Percentiles rank a stretch among this genome's conserved stretches.
phyloP scores from a whole-genome alignment of 2,329 filamentous ascomycete species.

The Stemphylium vesicarium region DNA sequence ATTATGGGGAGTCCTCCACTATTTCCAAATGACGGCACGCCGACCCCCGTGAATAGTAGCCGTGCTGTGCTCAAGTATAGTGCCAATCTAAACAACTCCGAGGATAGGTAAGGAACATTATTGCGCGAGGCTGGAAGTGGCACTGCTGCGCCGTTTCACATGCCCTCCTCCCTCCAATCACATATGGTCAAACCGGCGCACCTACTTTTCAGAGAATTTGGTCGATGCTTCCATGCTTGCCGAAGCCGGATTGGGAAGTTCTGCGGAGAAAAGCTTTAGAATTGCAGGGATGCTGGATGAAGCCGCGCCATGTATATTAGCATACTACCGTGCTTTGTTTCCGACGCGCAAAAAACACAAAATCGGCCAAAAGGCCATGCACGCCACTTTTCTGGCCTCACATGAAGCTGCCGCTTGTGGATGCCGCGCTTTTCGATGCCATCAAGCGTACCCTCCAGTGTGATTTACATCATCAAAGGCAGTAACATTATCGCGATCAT shows the following conservation, averaged over 20 bases:
- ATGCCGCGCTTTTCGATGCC: no score
- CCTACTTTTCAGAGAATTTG: no score
- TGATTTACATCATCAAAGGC: no score
- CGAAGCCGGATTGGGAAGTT: neutral
- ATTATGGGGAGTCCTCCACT: neutral
- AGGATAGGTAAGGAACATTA: no score
- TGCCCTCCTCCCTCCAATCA: neutral
- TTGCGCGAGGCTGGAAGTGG: neutral
- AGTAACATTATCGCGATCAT: no score
- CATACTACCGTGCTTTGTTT: slow-evolving; percentile 4
- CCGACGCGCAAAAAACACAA: neutral
- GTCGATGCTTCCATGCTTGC: no score
- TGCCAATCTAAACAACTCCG: neutral
- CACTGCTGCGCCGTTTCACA: neutral
- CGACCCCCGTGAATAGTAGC: neutral
- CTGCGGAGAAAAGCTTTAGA: neutral
- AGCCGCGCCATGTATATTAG: slow-evolving; percentile 3
- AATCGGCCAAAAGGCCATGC: neutral
- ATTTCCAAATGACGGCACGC: neutral
- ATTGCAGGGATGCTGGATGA: neutral
- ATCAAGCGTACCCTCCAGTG: no score
- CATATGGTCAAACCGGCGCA: no score
- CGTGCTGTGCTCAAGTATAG: neutral
- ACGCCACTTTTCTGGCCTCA: neutral
- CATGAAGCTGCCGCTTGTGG: neutral